These are phyloP conservation scores for Trypanosoma boissoni DNA, from an alignment of 208 protist species.

Conservation along the genomic window DNA sequence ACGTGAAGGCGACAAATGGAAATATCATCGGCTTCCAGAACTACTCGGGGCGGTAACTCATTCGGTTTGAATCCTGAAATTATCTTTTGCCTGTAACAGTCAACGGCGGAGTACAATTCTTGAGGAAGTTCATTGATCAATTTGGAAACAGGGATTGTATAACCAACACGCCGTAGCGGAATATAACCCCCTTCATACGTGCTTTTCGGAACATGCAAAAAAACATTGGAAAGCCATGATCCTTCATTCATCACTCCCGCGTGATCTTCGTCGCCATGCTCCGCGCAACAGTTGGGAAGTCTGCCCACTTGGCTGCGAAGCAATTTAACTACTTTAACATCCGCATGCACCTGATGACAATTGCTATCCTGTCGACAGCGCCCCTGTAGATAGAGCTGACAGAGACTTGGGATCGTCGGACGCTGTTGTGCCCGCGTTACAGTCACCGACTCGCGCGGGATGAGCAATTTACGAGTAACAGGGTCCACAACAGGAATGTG, in stretches of 20 bases:
- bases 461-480: constrained; percentile 2
- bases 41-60: neutral
- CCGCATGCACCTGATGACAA: constrained; percentile 7
- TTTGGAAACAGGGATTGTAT: neutral
- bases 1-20: constrained; percentile 9
- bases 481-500: constrained; percentile 6
- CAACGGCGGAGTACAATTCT: neutral
- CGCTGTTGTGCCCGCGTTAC: neutral
- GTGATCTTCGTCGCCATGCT: neutral
- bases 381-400: neutral
- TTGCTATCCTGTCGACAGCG: constrained; percentile 1
- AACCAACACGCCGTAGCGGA: neutral
- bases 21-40: neutral
- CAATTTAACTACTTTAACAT: neutral
- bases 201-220: neutral
- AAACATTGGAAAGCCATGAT: neutral
- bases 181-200: neutral
- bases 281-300: constrained; percentile 2
- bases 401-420: neutral
- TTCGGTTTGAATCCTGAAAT: neutral
- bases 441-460: neutral
- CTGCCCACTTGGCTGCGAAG: neutral
- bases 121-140: neutral
- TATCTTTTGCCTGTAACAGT: neutral
- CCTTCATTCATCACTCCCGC: neutral